A percentile compares a stretch with the other conserved stretches of the same genome.
Conservation (phyloP, 78 protist genomes). For the Dictyostelium capitatum region DNA sequence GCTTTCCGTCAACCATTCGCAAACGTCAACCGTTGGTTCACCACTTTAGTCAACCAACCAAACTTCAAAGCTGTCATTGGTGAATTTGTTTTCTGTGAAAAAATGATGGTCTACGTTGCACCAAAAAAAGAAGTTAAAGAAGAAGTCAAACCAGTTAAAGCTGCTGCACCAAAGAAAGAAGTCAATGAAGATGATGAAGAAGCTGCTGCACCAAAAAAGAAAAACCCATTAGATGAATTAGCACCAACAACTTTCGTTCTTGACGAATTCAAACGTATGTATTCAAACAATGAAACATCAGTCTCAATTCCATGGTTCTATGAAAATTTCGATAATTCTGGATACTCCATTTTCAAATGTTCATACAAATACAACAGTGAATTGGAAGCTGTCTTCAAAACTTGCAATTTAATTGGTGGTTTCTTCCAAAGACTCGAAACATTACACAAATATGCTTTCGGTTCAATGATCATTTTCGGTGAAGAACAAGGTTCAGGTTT, state of each 20-base stretch:
- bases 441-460: constrained; percentile 91
- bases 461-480: constrained; percentile 78
- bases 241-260: constrained; percentile 76
- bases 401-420: constrained; percentile 90
- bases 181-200: constrained; percentile 60
- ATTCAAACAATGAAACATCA: constrained; percentile 87
- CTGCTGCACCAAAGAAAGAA: constrained; percentile 71
- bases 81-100: constrained; percentile 55
- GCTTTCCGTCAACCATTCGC: constrained; percentile 63
- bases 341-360: constrained; percentile 76
- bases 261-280: constrained; percentile 91
- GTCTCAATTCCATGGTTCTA: constrained; percentile 88
- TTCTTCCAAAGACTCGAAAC: constrained; percentile 87
- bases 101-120: constrained; percentile 59
- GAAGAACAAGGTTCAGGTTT: constrained; percentile 30
- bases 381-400: constrained; percentile 74
- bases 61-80: constrained; percentile 88
- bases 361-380: constrained; percentile 87
- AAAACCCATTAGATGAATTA: constrained; percentile 76
- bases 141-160: constrained; percentile 9
- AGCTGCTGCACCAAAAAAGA: constrained; percentile 46
- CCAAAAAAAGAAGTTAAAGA: constrained; percentile 78
- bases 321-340: constrained; percentile 83
- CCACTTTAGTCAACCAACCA: constrained; percentile 90
- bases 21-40: constrained; percentile 91